A percentile compares a stretch with the other conserved stretches of the same genome.
Evolutionary conservation across 2,329 filamentous ascomycete genomes (phyloP).

Genomic region (Alternaria gansuensis): DNA sequence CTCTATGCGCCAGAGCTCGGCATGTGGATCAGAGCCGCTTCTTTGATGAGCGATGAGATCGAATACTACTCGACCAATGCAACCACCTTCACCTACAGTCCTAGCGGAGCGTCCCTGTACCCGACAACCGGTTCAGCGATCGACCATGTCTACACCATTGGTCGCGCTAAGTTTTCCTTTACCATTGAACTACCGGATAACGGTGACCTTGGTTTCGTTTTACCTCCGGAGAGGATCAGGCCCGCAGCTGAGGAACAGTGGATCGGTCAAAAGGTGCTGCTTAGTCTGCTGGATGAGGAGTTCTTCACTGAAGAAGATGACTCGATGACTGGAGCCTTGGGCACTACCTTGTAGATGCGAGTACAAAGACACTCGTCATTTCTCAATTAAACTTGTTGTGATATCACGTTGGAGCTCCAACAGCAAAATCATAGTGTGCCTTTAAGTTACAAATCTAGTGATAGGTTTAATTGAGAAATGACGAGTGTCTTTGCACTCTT

Average conservation of each 20-base stretch:
- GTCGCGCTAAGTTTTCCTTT: constrained; percentile 55
- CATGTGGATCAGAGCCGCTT: constrained; percentile 61
- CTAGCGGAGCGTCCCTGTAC: constrained; percentile 68
- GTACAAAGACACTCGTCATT: background rate
- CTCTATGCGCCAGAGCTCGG: constrained; percentile 58
- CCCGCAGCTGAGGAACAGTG: constrained; percentile 58
- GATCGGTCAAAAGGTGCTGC: constrained; percentile 49
- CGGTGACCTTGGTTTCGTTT: constrained; percentile 59
- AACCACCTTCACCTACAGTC: constrained; percentile 55
- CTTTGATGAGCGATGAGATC: constrained; percentile 60
- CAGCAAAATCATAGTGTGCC: no score
- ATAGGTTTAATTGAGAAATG: no score
- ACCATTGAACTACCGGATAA: constrained; percentile 60
- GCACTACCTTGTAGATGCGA: constrained; percentile 3
- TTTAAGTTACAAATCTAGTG: no score
- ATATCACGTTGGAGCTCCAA: no score
- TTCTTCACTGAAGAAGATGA: constrained; percentile 41
- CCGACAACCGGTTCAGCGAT: constrained; percentile 58
- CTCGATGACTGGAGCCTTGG: constrained; percentile 20
- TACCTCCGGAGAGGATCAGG: constrained; percentile 59
- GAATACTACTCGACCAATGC: constrained; percentile 50
- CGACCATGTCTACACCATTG: constrained; percentile 56
- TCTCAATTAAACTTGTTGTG: background rate
- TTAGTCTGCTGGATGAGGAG: constrained; percentile 36
- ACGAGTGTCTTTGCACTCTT: background rate